Conservation (phyloP, 2,329 filamentous ascomycete genomes). For the Didymella glomerata region DNA sequence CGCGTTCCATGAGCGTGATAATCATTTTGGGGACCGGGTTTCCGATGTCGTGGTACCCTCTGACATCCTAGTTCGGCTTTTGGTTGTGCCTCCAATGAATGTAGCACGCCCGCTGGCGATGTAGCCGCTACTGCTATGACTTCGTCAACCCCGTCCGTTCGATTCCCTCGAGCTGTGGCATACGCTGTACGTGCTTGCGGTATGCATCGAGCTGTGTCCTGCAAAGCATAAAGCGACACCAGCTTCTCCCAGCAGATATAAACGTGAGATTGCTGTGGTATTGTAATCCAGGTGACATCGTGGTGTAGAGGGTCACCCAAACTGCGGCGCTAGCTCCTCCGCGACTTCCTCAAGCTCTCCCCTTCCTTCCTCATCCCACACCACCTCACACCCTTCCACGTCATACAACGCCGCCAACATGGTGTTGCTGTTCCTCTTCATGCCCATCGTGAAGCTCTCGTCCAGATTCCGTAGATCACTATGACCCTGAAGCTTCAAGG, state of each 20-base stretch:
- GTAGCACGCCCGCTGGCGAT: neutral
- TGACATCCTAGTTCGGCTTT: neutral
- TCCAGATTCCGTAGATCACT: neutral
- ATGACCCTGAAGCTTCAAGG: neutral
- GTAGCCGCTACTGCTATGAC: neutral
- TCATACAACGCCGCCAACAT: neutral
- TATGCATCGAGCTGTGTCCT: neutral
- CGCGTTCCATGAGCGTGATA: neutral
- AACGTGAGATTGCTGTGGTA: neutral
- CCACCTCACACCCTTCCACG: neutral
- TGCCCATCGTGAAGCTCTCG: neutral
- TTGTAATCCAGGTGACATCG: neutral
- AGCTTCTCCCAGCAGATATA: neutral
- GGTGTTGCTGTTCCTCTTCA: neutral
- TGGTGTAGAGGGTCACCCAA: neutral
- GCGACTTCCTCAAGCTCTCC: constrained; percentile 1
- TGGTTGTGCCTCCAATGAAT: neutral
- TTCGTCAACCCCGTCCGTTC: neutral
- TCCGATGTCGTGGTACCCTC: neutral
- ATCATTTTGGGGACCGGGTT: neutral
- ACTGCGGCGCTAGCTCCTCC: constrained; percentile 16
- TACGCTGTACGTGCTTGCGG: neutral
- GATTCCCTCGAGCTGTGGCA: neutral
- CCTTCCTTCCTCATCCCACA: neutral
- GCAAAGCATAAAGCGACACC: neutral